These are phyloP conservation scores for Candida mesenterica DNA, from an alignment of 1,139 yeast species.

Conservation along the genomic window DNA sequence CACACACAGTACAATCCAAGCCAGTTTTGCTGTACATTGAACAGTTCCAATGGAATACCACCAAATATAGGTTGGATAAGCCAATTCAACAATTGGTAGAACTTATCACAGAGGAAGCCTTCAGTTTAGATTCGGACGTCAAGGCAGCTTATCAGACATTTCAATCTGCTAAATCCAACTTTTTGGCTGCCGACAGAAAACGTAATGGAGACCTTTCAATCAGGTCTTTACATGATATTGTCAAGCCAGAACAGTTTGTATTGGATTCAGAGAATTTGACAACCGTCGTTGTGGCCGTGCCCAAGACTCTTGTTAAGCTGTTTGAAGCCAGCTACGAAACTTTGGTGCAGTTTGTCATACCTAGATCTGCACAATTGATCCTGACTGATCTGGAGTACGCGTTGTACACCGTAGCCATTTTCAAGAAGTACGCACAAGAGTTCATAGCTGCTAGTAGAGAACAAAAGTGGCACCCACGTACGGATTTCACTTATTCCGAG, in stretches of 20 bases:
- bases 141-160: slow-evolving; percentile 67
- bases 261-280: slow-evolving; percentile 81
- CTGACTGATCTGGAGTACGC: slow-evolving; percentile 71
- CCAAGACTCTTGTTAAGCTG: slow-evolving; percentile 57
- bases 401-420: slow-evolving; percentile 76
- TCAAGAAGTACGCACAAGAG: slow-evolving; percentile 74
- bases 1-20: slow-evolving; percentile 41
- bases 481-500: slow-evolving; percentile 83
- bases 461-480: slow-evolving; percentile 84
- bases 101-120: slow-evolving; percentile 70
- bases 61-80: slow-evolving; percentile 82
- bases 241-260: slow-evolving; percentile 80
- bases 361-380: slow-evolving; percentile 76
- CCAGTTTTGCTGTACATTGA: slow-evolving; percentile 64
- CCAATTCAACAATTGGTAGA: slow-evolving; percentile 74
- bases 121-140: slow-evolving; percentile 80
- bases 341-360: slow-evolving; percentile 78
- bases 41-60: slow-evolving; percentile 80
- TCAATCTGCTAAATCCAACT: slow-evolving; percentile 77
- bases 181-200: slow-evolving; percentile 87
- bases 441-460: slow-evolving; percentile 77
- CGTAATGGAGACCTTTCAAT: slow-evolving; percentile 92
- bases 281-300: slow-evolving; percentile 84
- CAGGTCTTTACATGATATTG: slow-evolving; percentile 85
- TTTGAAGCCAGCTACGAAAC: slow-evolving; percentile 75